Base-by-base conservation (phyloP, 192 early-diverging fungal species). In the Backusella mclennaniae region DNA sequence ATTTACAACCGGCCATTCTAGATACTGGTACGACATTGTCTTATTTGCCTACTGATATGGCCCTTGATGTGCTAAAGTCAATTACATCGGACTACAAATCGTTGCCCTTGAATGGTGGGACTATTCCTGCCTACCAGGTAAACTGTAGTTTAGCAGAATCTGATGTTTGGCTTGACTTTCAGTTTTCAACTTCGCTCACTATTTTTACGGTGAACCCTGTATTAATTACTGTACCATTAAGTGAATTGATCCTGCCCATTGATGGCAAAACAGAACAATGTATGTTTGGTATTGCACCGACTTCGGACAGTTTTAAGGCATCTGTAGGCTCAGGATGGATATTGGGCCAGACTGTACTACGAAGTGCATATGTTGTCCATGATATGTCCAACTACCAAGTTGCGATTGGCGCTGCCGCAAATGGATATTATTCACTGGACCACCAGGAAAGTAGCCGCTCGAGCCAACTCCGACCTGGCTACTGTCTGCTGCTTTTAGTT, bases 1-100 rank as follows among this genome's bases (percentile, higher is more conserved):
- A 74, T n/a, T 19, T 74, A 33, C 53, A 67, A 36, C 69, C 69
- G 15, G 71, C 73, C 66, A 67, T 76, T n/a, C 44, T 80, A 38
- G 79, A 80, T 38, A 80, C 79, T 6, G 79, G 79, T 26, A 80
- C 79, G 1, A 80, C 79, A 4, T 31, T 80, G 9, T 76, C 79
- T 17, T 80, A 80, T 36, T 39, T 75, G 35, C 73, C 74, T 9
- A 9, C 53, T 6, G 69, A 75, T 31, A 52, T 31, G 23, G 6
- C 75, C 1, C 14, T 73, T 11, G 19, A 14, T 9, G 12, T 59
- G 11, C 31, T 42, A 8, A 38, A 52, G 11, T 35, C 67, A 23
- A 23, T 59, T 11, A 74, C 33, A 26, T 67, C 68, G 23, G 35
- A 66, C 6, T 79, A 69, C 23, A 46, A 71, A 46, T 3, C 70